Base-by-base conservation (phyloP, 2,329 filamentous ascomycete species). In the Aspergillus viridinutans region DNA sequence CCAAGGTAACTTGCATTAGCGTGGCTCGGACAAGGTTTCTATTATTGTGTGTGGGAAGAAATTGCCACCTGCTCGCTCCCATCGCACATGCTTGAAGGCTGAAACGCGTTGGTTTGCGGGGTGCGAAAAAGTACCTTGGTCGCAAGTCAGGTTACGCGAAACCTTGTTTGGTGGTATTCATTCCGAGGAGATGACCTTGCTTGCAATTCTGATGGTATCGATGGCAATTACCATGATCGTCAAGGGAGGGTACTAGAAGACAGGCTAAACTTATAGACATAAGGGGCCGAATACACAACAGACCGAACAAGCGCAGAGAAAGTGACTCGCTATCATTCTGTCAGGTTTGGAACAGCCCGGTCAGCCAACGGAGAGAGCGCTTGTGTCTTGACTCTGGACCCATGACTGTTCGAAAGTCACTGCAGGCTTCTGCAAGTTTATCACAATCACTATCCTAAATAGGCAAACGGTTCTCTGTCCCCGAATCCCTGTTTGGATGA, bases 1-100 rank as follows among this genome's bases (percentile, higher is more conserved):
- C 51, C 63, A 68, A 67, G 70, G 69, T 65, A 72, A 71, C 66
- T 64, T 72, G 71, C 71, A 72, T 73, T 73, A 73, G 71, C 67
- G 70, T 57, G 59, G 60, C 62, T 63, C 64, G 64, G 67, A 62
- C 65, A 62, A 58, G 43, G 43, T 23, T 23, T 35, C 32, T 38
- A 38, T 38, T 23, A 25, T 47, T 23, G 43, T 23, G 12, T 14
- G 21, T 47, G 21, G 21, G 21, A 14, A 26, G 14, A 26, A 26
- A 26, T 14, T 4, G 23, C 20, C 20, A 47, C 21, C 43, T 26
- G 43, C 20, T 21, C 3, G 10, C 20, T 21, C n/a, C 20, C n/a
- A 35, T 17, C 12, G 32, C 32, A 35, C 32, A 35, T 35, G 14
- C 32, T 38, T 38, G 32, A 38, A 38, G 2, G 14, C 32, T 17